Evolutionary conservation across 306 rosid genomes (phyloP).

Genomic region (Begonia peltatifolia): DNA sequence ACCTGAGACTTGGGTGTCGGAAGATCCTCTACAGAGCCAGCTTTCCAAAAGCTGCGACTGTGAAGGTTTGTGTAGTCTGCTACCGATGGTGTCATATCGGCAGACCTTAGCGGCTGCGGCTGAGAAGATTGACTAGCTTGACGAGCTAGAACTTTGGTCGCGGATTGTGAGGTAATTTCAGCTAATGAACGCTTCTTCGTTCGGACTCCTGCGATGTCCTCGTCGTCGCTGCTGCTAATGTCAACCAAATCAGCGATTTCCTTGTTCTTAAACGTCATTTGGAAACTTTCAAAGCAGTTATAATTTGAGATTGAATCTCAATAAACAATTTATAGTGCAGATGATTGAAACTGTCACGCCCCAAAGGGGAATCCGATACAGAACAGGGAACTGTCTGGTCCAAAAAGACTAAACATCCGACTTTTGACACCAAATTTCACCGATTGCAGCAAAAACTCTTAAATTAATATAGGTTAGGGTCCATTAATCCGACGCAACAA

Average conservation of each 20-base stretch:
- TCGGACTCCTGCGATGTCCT: conserved; percentile 10
- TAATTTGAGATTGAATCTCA: neutral
- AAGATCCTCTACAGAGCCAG: conserved; percentile 48
- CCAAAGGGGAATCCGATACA: too few species aligned
- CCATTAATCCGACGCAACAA: too few species aligned
- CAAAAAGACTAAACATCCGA: too few species aligned
- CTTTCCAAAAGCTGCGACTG: conserved; percentile 71
- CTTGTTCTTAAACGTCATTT: conserved; percentile 16
- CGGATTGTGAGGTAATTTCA: conserved; percentile 3
- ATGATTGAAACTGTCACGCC: too few species aligned
- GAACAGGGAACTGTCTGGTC: too few species aligned
- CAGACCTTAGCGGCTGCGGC: conserved; percentile 13
- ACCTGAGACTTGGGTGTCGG: conserved; percentile 19
- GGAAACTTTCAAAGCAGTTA: neutral
- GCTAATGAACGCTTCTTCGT: neutral
- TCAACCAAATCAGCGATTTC: conserved; percentile 10
- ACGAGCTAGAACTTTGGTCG: conserved; percentile 1
- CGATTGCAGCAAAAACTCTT: too few species aligned
- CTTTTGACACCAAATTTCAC: too few species aligned
- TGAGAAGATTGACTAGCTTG: neutral
- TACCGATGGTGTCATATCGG: conserved; percentile 4
- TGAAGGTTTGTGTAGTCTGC: conserved; percentile 7
- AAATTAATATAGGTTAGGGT: too few species aligned
- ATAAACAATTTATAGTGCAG: neutral
- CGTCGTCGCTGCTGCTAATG: conserved; percentile 27